Evolutionary conservation across 805 yeast genomes (phyloP), one percentile per base, ranked within the genome.

Genomic region (Saturnispora dispora): DNA sequence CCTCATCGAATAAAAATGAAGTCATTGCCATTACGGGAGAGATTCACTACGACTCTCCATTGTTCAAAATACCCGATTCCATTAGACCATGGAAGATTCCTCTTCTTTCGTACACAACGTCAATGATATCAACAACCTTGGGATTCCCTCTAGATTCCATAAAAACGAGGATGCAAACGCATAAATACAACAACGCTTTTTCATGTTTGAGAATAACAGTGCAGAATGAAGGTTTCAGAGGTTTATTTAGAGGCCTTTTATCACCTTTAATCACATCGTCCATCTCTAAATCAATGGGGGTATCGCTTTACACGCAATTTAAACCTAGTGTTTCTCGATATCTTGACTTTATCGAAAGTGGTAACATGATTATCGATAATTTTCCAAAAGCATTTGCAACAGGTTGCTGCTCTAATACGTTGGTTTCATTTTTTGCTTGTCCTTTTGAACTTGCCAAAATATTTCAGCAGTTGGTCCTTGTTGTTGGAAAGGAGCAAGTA

Each of bases 101-200:
- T 9, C 65, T 81, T 2, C 61, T 85, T 48, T 86, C 93, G 0
- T 84, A 81, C 57, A 65, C 79, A 0, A 71, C 90, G 2, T 82
- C 89, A 0, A 64, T 83, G 42, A 64, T 76, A 11, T 75, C 89
- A 18, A 83, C 89, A 1, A 70, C 79, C 3, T 74, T 81, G n/a
- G 95, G 93, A 18, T 88, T 82, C 60, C 96, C 96, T 0, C 66
- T 88, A 47, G 96, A 88, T 63, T 83, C 93, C n/a, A 72, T 88
- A 53, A 88, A 88, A 64, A 88, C 95, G 0, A 71, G 96, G 53
- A 82, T 85, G 81, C 96, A 88, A 63, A 84, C 95, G 0, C 83
- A 85, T 60, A 72, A 76, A 50, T 87, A 79, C 67, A 68, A 69
- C 15, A 74, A 78, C 47, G 74, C 82, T 27, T 63, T 72, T 48